A percentile compares a stretch with the other conserved stretches of the same genome.
Evolutionary conservation across 164 flowering plant species (phyloP).

Genomic region (Euptelea pleiosperma): DNA sequence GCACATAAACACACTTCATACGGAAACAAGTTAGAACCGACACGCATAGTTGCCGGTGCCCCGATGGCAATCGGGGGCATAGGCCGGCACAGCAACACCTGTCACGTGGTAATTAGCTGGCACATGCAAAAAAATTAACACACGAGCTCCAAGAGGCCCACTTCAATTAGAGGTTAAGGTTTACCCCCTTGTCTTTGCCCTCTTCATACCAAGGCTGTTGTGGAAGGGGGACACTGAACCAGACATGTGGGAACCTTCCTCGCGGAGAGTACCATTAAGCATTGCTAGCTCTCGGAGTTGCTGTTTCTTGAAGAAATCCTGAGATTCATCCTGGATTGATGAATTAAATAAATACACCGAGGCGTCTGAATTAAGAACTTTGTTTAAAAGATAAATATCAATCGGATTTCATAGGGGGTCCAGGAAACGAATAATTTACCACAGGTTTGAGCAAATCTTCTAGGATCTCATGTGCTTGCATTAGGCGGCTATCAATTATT

Average conservation of each 20-base stretch:
- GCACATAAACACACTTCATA: conserved; percentile 31
- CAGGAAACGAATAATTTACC: conserved; percentile 31
- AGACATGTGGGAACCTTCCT: conserved; percentile 91
- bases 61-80: conserved; percentile 37
- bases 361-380: too few species aligned
- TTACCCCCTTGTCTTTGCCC: conserved; percentile 92
- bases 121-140: conserved; percentile 16
- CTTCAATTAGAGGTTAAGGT: neutral
- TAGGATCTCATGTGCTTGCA: conserved; percentile 90
- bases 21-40: conserved; percentile 46
- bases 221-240: conserved; percentile 94
- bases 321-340: conserved; percentile 83
- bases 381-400: too few species aligned
- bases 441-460: conserved; percentile 86
- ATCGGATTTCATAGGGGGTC: too few species aligned
- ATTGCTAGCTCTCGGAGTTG: conserved; percentile 95
- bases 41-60: conserved; percentile 42
- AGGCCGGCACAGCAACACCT: conserved; percentile 27
- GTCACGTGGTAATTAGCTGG: conserved; percentile 22
- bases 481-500: conserved; percentile 70
- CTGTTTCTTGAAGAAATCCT: conserved; percentile 86
- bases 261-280: conserved; percentile 92
- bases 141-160: conserved; percentile 24
- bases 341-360: too few species aligned
- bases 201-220: conserved; percentile 95